A percentile compares a stretch with the other conserved stretches of the same genome.
Evolutionary conservation across 345 rosid genomes (phyloP).

Genomic region (Hevea brasiliensis): DNA sequence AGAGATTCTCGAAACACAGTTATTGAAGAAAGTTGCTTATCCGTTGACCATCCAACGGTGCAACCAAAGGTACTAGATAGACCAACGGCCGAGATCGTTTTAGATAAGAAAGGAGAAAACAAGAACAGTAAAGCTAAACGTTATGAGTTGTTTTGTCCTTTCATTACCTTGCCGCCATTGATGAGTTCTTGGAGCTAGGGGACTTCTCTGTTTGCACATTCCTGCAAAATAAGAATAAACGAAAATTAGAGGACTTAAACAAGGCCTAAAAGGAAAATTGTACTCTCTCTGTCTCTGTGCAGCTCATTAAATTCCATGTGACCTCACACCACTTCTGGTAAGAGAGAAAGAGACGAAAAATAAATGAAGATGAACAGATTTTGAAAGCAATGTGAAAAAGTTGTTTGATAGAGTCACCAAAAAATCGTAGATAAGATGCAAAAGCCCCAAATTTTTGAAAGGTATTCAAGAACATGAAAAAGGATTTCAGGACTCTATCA

Average conservation of each 20-base stretch:
- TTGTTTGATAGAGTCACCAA: conserved; percentile 18
- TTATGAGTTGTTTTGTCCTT: not conserved
- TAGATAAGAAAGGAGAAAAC: not conserved
- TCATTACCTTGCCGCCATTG: conserved; percentile 63
- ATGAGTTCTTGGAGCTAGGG: conserved; percentile 58
- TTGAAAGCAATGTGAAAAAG: not conserved
- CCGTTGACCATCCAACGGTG: conserved; percentile 25
- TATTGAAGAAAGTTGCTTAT: not conserved
- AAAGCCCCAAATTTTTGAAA: not conserved
- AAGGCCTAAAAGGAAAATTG: not conserved
- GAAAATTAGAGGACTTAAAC: not conserved
- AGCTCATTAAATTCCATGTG: conserved; percentile 8
- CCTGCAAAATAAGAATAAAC: conserved; percentile 30
- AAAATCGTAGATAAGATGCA: conserved; percentile 7
- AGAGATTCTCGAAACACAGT: conserved; percentile 24
- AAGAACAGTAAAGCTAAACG: not conserved
- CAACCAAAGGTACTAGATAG: not conserved
- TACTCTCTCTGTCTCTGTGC: not conserved
- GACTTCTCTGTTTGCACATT: conserved; percentile 49
- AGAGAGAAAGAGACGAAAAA: not conserved
- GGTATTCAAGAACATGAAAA: not conserved
- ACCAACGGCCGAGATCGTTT: conserved; percentile 44
- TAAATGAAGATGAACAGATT: conserved; percentile 10
- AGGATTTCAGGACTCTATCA: not conserved
- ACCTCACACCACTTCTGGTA: not conserved